These are phyloP conservation scores for Epipyxis sp. DNA, from an alignment of 108 stramenopile species.

Conservation along the genomic window DNA sequence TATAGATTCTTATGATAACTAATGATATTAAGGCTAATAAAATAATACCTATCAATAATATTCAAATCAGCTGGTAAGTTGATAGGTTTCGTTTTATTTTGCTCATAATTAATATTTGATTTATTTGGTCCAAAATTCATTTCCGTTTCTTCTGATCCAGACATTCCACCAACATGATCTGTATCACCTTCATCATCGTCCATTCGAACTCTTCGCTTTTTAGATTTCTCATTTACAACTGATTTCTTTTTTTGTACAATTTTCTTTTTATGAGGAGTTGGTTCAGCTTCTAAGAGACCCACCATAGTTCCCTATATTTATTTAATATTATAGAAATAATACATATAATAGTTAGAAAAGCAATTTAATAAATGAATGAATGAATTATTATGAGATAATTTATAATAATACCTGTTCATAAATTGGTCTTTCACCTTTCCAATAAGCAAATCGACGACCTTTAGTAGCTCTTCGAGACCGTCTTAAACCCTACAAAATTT, in stretches of 20 bases:
- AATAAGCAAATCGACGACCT: constrained; percentile 47
- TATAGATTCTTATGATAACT: too few relatives aligned
- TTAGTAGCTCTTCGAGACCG: constrained; percentile 3
- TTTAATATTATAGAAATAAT: constrained; percentile 59
- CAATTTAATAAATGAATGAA: too few relatives aligned
- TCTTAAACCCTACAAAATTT: neutral
- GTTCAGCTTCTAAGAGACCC: constrained; percentile 51
- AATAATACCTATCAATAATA: too few relatives aligned
- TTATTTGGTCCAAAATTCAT: too few relatives aligned
- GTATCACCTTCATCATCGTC: neutral
- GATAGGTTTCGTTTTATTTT: too few relatives aligned
- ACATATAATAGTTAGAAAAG: too few relatives aligned
- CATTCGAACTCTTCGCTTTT: constrained; percentile 36
- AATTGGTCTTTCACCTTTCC: constrained; percentile 80
- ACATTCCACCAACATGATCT: neutral
- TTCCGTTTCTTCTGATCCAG: too few relatives aligned
- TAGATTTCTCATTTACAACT: constrained; percentile 61
- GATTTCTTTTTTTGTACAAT: neutral
- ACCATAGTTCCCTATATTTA: constrained; percentile 75
- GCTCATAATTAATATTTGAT: too few relatives aligned
- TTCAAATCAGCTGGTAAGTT: too few relatives aligned
- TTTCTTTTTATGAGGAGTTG: constrained; percentile 52
- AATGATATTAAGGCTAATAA: too few relatives aligned
- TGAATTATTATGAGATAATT: too few relatives aligned
- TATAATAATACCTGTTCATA: too few relatives aligned